These are phyloP conservation scores for Cryphonectria carpinicola DNA, from an alignment of 2,329 filamentous ascomycete species.

Conservation along the genomic window DNA sequence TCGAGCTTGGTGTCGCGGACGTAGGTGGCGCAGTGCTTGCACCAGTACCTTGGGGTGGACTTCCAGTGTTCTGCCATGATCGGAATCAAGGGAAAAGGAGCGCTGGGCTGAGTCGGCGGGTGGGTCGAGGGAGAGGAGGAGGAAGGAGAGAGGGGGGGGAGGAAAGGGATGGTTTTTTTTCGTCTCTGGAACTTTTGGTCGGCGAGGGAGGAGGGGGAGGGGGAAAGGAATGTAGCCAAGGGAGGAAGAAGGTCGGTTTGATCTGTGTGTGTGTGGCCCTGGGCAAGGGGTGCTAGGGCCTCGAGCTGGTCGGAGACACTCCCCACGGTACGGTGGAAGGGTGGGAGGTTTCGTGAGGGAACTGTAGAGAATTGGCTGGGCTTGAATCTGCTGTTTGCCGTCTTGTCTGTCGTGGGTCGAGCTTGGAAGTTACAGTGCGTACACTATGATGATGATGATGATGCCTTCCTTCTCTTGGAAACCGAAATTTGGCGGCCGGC, in stretches of 20 bases:
- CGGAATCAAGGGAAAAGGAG: too few species aligned
- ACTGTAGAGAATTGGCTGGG: not conserved
- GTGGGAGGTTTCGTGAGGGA: not conserved
- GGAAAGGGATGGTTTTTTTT: not conserved
- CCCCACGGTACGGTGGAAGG: not conserved
- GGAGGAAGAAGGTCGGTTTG: not conserved
- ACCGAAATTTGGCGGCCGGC: conserved; percentile 3
- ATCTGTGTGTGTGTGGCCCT: not conserved
- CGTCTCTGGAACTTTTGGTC: not conserved
- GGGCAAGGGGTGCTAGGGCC: not conserved
- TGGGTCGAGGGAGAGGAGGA: not conserved
- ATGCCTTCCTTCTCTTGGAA: not conserved
- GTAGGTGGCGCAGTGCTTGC: conserved; percentile 91
- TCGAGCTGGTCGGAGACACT: not conserved
- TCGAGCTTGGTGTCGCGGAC: conserved; percentile 93
- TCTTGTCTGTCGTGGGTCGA: not conserved
- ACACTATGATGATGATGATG: not conserved
- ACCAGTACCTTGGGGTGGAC: conserved; percentile 96
- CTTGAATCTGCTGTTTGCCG: not conserved
- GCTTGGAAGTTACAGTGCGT: not conserved
- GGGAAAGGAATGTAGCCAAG: not conserved
- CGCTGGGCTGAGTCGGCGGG: not conserved
- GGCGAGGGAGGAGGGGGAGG: not conserved
- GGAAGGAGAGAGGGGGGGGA: not conserved
- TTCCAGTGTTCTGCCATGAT: conserved; percentile 98